Evolutionary conservation across 805 yeast genomes (phyloP).

Genomic region (Maudiozyma pseudohumilis): DNA sequence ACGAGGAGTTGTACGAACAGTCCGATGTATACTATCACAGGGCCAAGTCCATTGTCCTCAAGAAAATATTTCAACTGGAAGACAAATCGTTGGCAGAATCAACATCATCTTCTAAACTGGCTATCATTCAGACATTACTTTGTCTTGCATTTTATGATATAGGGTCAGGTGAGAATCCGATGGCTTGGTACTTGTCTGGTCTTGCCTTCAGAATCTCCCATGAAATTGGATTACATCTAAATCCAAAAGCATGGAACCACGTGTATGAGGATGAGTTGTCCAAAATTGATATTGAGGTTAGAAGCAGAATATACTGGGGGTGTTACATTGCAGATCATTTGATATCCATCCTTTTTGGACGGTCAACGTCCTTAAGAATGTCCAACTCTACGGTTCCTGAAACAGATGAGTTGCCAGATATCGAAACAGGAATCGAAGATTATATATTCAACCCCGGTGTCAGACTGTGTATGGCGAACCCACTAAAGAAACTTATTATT

Average conservation of each 20-base stretch:
- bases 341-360: constrained; percentile 43
- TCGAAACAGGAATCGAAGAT: constrained; percentile 46
- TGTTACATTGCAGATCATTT: constrained; percentile 51
- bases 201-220: constrained; percentile 51
- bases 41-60: constrained; percentile 35
- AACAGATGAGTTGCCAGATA: constrained; percentile 45
- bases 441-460: constrained; percentile 32
- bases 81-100: constrained; percentile 18
- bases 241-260: constrained; percentile 44
- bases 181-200: constrained; percentile 54
- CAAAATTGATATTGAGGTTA: constrained; percentile 40
- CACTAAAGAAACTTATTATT: constrained; percentile 33
- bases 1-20: constrained; percentile 27
- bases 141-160: constrained; percentile 49
- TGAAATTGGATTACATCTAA: constrained; percentile 48
- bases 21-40: constrained; percentile 36
- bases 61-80: constrained; percentile 29
- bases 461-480: constrained; percentile 17
- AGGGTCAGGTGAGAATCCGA: constrained; percentile 43
- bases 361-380: constrained; percentile 42
- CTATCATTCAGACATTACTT: constrained; percentile 44
- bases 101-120: constrained; percentile 35
- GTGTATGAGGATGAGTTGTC: constrained; percentile 32
- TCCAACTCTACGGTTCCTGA: constrained; percentile 51
- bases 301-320: constrained; percentile 55